Evolutionary conservation across 768 basidiomycete genomes (phyloP).

Genomic region (Lyophyllum decastes): DNA sequence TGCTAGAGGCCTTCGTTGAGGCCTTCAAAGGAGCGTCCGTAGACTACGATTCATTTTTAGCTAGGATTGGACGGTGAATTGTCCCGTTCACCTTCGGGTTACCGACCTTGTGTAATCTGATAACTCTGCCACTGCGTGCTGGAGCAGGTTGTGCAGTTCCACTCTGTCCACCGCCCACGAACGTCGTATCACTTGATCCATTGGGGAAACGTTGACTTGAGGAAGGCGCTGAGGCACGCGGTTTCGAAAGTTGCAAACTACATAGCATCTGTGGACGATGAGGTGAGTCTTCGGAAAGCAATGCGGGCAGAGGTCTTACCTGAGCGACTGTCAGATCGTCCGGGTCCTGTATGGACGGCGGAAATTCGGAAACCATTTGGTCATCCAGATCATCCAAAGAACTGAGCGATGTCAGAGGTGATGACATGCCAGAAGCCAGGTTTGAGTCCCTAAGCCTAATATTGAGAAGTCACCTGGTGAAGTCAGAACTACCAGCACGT

Average conservation of each 20-base stretch:
- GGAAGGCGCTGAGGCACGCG: constrained; percentile 7
- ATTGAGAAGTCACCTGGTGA: background rate
- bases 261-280: constrained; percentile 37
- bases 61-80: background rate
- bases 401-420: constrained; percentile 73
- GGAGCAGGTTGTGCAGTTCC: constrained; percentile 22
- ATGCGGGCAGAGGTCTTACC: constrained; percentile 29
- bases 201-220: constrained; percentile 8
- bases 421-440: constrained; percentile 56
- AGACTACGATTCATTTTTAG: background rate
- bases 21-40: constrained; percentile 13
- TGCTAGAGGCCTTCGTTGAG: constrained; percentile 9
- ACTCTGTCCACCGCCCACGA: constrained; percentile 31
- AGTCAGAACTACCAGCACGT: constrained; percentile 18
- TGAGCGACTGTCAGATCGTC: constrained; percentile 64
- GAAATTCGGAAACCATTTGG: constrained; percentile 26
- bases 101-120: constrained; percentile 13
- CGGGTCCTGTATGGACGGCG: constrained; percentile 28
- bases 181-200: constrained; percentile 19
- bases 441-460: constrained; percentile 34
- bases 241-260: constrained; percentile 30
- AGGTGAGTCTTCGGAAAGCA: background rate
- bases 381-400: constrained; percentile 67
- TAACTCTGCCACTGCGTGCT: constrained; percentile 17
- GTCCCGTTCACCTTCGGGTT: constrained; percentile 16